A percentile compares a stretch with the other conserved stretches of the same genome.
phyloP scores from a whole-genome alignment of 2,329 filamentous ascomycete genomes.

The Aspergillus candidus region DNA sequence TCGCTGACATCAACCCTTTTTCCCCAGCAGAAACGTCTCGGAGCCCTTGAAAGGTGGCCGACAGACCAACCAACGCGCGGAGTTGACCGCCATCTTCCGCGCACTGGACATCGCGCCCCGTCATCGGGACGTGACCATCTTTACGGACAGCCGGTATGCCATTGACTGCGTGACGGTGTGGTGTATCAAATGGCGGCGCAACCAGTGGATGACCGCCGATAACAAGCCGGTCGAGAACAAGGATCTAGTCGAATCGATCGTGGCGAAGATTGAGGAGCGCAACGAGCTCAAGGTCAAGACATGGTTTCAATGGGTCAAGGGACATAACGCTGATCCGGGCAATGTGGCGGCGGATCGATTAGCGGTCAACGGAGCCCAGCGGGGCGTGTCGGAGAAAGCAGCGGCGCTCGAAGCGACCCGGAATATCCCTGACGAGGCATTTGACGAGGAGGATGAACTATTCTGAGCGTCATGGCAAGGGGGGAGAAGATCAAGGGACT shows the following conservation, averaged over 20 bases:
- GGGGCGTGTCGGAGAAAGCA: constrained; percentile 26
- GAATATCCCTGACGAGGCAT: constrained; percentile 21
- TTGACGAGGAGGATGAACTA: constrained; percentile 21
- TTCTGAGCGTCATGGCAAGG: background rate
- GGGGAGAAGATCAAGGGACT: background rate
- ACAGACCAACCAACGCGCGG: constrained; percentile 96
- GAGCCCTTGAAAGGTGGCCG: constrained; percentile 65
- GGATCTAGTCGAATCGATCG: constrained; percentile 70
- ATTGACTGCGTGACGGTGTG: constrained; percentile 86
- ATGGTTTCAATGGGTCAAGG: constrained; percentile 82
- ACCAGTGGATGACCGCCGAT: constrained; percentile 69
- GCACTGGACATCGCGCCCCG: constrained; percentile 70
- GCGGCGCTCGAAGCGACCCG: constrained; percentile 19
- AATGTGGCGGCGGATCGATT: constrained; percentile 76
- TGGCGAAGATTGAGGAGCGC: constrained; percentile 65
- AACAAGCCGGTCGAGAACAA: constrained; percentile 75
- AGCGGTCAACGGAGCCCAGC: constrained; percentile 61
- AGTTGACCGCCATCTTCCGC: constrained; percentile 79
- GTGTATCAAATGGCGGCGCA: constrained; percentile 68
- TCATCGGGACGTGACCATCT: constrained; percentile 65
- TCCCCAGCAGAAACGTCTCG: constrained; percentile 57
- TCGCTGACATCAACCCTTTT: constrained; percentile 20
- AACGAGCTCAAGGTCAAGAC: constrained; percentile 56
- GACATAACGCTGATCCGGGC: constrained; percentile 65
- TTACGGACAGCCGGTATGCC: constrained; percentile 83